phyloP scores from a whole-genome alignment of 768 basidiomycete species.

The Hortiboletus campestris region DNA sequence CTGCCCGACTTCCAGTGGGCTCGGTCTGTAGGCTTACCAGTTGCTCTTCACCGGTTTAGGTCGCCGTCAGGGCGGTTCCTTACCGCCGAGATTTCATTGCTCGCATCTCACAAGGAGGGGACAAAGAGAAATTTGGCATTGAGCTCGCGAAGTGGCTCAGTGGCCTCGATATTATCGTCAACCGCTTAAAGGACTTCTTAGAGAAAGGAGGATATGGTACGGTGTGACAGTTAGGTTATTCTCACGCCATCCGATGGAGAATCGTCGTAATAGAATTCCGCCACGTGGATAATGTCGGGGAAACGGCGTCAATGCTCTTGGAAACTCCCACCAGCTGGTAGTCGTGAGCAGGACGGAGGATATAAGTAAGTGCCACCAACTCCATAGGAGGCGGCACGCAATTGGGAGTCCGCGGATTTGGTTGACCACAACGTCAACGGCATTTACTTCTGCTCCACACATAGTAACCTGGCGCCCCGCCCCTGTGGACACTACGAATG shows the following conservation, averaged over 20 bases:
- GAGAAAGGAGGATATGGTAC: conserved; percentile 57
- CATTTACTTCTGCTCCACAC: conserved; percentile 1
- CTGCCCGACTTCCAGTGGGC: not conserved
- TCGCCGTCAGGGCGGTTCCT: conserved; percentile 63
- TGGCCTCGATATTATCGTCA: conserved; percentile 56
- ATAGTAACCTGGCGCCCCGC: not conserved
- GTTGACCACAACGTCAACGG: not conserved
- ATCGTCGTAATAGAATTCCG: conserved; percentile 23
- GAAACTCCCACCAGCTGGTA: conserved; percentile 1
- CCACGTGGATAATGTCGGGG: conserved; percentile 7
- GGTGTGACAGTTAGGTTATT: conserved; percentile 35
- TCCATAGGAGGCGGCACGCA: conserved; percentile 12
- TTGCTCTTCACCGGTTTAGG: conserved; percentile 29
- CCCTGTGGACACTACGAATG: not conserved
- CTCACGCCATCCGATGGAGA: conserved; percentile 15
- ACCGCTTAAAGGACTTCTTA: conserved; percentile 52
- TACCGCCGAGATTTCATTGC: conserved; percentile 62
- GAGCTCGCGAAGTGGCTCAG: conserved; percentile 63
- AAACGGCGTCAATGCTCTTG: not conserved
- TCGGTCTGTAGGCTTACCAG: not conserved
- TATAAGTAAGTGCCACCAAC: no score
- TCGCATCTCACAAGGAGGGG: conserved; percentile 60
- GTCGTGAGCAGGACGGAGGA: not conserved
- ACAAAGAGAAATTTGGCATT: conserved; percentile 54
- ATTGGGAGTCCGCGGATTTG: conserved; percentile 22